Percentiles rank a stretch among this genome's conserved stretches.
These are phyloP conservation scores for Trifolium repens DNA, from an alignment of 306 rosid species.

Conservation along the genomic window DNA sequence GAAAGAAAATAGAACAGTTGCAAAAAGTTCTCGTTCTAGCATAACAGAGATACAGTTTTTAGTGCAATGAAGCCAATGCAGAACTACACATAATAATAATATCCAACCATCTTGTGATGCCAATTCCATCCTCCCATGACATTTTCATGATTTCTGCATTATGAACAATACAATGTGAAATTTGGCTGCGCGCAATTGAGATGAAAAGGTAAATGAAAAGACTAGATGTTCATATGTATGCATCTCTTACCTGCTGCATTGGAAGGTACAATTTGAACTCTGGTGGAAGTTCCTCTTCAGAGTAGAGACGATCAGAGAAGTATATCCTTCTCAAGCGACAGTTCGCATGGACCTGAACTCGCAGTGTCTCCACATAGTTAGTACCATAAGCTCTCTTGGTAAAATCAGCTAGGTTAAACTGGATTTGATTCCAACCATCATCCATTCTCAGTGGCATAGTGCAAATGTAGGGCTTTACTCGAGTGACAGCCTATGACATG, in stretches of 20 bases:
- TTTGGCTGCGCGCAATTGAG: background rate
- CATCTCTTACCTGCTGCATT: slow-evolving; percentile 73
- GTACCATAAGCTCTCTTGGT: slow-evolving; percentile 96
- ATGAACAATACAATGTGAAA: slow-evolving; percentile 12
- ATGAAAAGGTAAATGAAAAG: background rate
- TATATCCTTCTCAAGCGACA: slow-evolving; percentile 94
- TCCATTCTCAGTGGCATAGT: slow-evolving; percentile 91
- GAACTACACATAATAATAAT: slow-evolving; percentile 12
- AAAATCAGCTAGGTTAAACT: slow-evolving; percentile 80
- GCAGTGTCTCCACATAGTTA: slow-evolving; percentile 91
- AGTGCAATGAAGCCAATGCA: slow-evolving; percentile 7
- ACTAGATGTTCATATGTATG: background rate
- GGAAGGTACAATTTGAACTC: slow-evolving; percentile 95
- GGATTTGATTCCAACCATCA: slow-evolving; percentile 97
- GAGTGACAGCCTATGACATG: slow-evolving; percentile 66
- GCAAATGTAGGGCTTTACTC: slow-evolving; percentile 92
- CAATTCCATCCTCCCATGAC: slow-evolving; percentile 25
- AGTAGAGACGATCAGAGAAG: slow-evolving; percentile 88
- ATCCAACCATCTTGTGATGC: background rate
- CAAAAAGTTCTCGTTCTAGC: slow-evolving; percentile 26
- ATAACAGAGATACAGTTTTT: background rate
- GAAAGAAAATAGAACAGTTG: slow-evolving; percentile 5
- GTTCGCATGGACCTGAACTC: slow-evolving; percentile 97
- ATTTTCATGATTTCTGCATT: slow-evolving; percentile 50
- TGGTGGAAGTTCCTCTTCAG: slow-evolving; percentile 96